Evolutionary conservation across 352 stramenopile species (phyloP), one percentile per base, ranked within the genome.

Genomic region (Phytophthora europaea): DNA sequence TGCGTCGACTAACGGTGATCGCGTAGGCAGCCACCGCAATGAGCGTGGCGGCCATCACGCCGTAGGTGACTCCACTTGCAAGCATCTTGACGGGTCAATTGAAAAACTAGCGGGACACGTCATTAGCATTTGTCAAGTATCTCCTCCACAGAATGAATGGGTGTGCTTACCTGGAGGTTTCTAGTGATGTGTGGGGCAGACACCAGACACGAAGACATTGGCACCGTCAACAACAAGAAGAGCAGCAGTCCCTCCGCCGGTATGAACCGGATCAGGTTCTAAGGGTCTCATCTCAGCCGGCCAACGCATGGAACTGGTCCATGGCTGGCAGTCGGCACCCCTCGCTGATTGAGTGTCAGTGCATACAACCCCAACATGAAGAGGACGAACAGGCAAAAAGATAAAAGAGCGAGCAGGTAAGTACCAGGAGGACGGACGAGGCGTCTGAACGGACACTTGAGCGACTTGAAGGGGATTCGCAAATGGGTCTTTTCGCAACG

Each of bases 231-330:
- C 52, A 76, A 69, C 28, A 67, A 67, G 13, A 70, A 78, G 22
- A 67, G 26, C 81, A 84, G 81, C 76, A 85, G 77, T 88, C 74
- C 81, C 81, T 88, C 79, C 81, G 79, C 81, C 79, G 80, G 82
- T 82, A 84, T 80, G 73, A 86, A 18, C 82, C 82, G 78, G 82
- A 85, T 90, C 81, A 88, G 81, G 83, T 88, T 81, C 69, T 79
- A 84, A 90, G 79, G 79, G 79, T 88, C 58, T 88, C 2, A 84
- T 88, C 81, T 88, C 83, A 88, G 81, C 79, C 81, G 65, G 67
- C 63, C 70, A 79, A 72, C 79, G 57, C 73, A 83, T 75, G 62
- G 78, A 85, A 83, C 72, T 79, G 3, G 79, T 85, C 73, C 72
- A 85, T 80, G 79, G 61, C 60, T 78, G 66, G 70, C 72, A 66